Evolutionary conservation across 768 basidiomycete genomes (phyloP).

Genomic region (Exsudoporus frostii): DNA sequence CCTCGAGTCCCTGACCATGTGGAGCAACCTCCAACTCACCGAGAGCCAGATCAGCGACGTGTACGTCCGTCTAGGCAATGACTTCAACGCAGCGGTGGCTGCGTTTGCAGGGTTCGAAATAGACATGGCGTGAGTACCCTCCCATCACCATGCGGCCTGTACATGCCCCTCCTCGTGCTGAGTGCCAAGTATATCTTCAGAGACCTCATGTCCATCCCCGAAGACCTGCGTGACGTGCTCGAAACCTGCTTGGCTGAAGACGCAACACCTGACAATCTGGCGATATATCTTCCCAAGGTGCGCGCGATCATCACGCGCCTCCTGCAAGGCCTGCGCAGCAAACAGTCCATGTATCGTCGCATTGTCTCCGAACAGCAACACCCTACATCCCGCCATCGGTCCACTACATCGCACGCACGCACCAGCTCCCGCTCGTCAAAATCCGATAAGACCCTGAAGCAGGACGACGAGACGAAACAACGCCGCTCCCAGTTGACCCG

Average conservation of each 20-base stretch:
- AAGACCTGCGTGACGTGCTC: constrained; percentile 83
- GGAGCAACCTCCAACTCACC: constrained; percentile 70
- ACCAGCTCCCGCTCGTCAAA: constrained; percentile 59
- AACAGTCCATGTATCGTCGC: constrained; percentile 85
- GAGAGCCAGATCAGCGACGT: constrained; percentile 91
- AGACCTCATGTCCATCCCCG: constrained; percentile 83
- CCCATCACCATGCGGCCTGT: constrained; percentile 10
- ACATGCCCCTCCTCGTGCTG: constrained; percentile 8
- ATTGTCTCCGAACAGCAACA: constrained; percentile 62
- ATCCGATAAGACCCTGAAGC: constrained; percentile 35
- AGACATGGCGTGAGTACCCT: constrained; percentile 75
- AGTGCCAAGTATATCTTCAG: constrained; percentile 40
- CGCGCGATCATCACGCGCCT: constrained; percentile 89
- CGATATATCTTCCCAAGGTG: constrained; percentile 86
- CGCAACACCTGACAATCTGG: constrained; percentile 79
- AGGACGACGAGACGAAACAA: constrained; percentile 44
- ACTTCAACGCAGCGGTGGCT: constrained; percentile 91
- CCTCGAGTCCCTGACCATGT: constrained; percentile 83
- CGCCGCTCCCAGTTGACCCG: constrained; percentile 48
- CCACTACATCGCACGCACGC: constrained; percentile 50
- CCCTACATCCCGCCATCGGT: constrained; percentile 33
- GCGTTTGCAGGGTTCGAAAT: constrained; percentile 86
- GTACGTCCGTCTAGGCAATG: constrained; percentile 94
- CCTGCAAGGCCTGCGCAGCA: constrained; percentile 88
- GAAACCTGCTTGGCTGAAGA: constrained; percentile 92